Evolutionary conservation across 139 green algal genomes (phyloP).

Genomic region (Gonium pectorale): DNA sequence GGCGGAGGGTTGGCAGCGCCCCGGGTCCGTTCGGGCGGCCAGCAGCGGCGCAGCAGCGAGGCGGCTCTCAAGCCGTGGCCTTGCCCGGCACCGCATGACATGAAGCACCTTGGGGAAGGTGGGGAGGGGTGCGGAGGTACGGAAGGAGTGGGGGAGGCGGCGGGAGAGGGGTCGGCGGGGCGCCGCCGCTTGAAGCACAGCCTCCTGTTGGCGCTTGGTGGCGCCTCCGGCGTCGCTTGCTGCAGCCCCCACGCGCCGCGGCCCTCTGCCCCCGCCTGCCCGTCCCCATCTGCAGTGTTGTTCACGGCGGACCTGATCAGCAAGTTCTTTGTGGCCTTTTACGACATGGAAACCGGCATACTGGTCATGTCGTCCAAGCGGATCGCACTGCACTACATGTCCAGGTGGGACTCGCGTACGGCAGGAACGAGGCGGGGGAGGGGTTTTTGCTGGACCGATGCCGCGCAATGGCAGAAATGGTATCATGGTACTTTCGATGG

Average conservation of each 20-base stretch:
- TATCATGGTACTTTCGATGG: background rate
- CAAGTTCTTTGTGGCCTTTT: constrained; percentile 41
- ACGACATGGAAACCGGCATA: constrained; percentile 9
- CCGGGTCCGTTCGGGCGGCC: too few relatives aligned
- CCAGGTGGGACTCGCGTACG: background rate
- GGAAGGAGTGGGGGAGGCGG: too few relatives aligned
- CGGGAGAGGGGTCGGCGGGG: too few relatives aligned
- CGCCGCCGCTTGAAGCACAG: too few relatives aligned
- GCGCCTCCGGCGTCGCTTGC: too few relatives aligned
- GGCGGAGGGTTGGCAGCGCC: too few relatives aligned
- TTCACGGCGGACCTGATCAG: constrained; percentile 25
- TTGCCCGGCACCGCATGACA: too few relatives aligned
- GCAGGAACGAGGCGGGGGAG: background rate
- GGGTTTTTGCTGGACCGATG: background rate
- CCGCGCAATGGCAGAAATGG: background rate
- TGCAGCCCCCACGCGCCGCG: background rate
- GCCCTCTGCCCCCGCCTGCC: background rate
- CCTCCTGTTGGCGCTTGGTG: too few relatives aligned
- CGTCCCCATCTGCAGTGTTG: background rate
- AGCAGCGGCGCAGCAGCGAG: too few relatives aligned
- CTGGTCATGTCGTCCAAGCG: background rate
- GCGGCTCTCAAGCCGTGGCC: too few relatives aligned
- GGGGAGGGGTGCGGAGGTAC: too few relatives aligned
- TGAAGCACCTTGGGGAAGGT: too few relatives aligned
- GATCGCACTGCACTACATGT: constrained; percentile 23